These are phyloP conservation scores for Aspergillus aculeatus DNA, from an alignment of 2,329 filamentous ascomycete species.

Conservation along the genomic window DNA sequence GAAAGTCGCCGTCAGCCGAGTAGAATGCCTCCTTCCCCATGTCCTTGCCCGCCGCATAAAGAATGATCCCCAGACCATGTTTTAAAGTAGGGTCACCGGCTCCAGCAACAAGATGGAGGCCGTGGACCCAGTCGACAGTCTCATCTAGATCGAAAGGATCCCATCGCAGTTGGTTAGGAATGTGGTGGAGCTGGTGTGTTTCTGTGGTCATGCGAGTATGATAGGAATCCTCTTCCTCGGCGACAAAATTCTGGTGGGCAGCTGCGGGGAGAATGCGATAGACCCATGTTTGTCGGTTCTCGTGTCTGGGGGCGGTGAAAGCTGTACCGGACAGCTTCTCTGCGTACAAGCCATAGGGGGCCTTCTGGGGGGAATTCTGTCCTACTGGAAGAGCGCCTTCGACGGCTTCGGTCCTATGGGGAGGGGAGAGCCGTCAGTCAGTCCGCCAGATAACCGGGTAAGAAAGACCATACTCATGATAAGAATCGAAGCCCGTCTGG, in stretches of 20 bases:
- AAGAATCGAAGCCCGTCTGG: constrained; percentile 73
- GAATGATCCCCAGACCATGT: constrained; percentile 73
- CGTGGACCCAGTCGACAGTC: constrained; percentile 66
- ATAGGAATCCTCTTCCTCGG: constrained; percentile 47
- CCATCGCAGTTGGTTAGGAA: constrained; percentile 81
- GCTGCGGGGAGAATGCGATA: constrained; percentile 68
- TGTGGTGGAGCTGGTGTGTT: constrained; percentile 63
- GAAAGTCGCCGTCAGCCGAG: constrained; percentile 75
- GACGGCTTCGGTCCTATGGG: constrained; percentile 69
- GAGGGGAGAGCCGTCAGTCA: constrained; percentile 16
- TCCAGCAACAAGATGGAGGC: constrained; percentile 70
- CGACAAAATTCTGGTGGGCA: constrained; percentile 54
- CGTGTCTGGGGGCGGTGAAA: constrained; percentile 67
- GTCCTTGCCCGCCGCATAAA: constrained; percentile 74
- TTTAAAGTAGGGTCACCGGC: constrained; percentile 79
- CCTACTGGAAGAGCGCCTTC: constrained; percentile 71
- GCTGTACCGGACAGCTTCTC: constrained; percentile 74
- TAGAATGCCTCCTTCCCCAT: constrained; percentile 82
- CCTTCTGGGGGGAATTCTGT: constrained; percentile 80
- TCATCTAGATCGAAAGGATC: constrained; percentile 73
- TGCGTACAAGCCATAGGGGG: constrained; percentile 73
- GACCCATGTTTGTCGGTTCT: constrained; percentile 71
- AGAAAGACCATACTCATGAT: constrained; percentile 65
- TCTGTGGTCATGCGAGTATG: constrained; percentile 45
- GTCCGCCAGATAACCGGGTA: neutral